A percentile compares a stretch with the other conserved stretches of the same genome.
Conservation (phyloP, 1,139 yeast species). For the Pichia norvegensis region DNA sequence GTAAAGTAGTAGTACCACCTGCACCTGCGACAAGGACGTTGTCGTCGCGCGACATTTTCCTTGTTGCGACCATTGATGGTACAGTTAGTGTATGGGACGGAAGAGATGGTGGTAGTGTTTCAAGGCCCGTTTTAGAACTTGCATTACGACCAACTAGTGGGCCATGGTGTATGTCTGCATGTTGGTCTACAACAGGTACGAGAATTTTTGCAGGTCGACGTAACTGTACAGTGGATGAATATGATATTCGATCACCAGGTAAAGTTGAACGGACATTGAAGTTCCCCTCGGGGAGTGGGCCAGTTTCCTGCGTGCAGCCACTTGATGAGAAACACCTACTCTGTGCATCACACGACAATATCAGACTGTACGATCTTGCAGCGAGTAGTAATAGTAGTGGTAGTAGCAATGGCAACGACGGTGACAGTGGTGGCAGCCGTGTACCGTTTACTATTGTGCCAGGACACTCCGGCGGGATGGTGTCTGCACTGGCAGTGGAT, state of each 20-base stretch:
- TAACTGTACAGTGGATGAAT: constrained; percentile 82
- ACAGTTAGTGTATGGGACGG: constrained; percentile 77
- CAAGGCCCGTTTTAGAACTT: constrained; percentile 17
- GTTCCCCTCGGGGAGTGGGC: constrained; percentile 86
- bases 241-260: constrained; percentile 45
- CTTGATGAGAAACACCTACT: constrained; percentile 74
- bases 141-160: background rate
- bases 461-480: constrained; percentile 53
- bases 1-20: background rate
- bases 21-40: background rate
- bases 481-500: constrained; percentile 61
- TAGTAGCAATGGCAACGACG: constrained; percentile 31
- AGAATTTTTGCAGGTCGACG: constrained; percentile 89
- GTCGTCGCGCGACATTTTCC: constrained; percentile 48
- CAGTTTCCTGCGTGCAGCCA: constrained; percentile 76
- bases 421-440: constrained; percentile 30
- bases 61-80: constrained; percentile 84
- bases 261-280: constrained; percentile 48
- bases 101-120: constrained; percentile 33
- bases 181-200: constrained; percentile 85
- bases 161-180: constrained; percentile 93
- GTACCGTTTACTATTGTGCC: constrained; percentile 58
- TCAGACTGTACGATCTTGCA: constrained; percentile 67
- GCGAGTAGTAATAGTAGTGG: constrained; percentile 37
- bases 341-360: constrained; percentile 87